Evolutionary conservation across 1,284 basidiomycete genomes (phyloP).

Genomic region (Tremellales sp.): DNA sequence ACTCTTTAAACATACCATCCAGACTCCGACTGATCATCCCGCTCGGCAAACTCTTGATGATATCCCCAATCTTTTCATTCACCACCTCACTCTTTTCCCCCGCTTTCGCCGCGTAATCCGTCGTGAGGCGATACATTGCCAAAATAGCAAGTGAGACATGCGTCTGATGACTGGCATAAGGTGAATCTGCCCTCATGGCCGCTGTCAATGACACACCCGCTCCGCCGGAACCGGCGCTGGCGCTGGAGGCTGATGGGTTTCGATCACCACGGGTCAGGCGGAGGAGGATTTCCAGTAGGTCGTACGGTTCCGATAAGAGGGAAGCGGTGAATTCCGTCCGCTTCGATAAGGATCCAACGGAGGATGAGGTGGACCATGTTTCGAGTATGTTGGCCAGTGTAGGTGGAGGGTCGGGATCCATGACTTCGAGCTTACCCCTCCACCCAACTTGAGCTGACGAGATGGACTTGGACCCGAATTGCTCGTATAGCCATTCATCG

Average conservation of each 20-base stretch:
- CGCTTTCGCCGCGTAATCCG: slow-evolving; percentile 72
- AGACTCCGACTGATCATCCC: slow-evolving; percentile 81
- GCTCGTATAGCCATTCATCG: slow-evolving; percentile 81
- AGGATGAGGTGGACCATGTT: slow-evolving; percentile 76
- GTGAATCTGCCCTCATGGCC: slow-evolving; percentile 66
- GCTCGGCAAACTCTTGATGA: slow-evolving; percentile 77
- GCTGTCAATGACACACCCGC: slow-evolving; percentile 47
- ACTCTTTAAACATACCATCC: slow-evolving; percentile 89
- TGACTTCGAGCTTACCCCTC: slow-evolving; percentile 86
- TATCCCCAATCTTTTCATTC: slow-evolving; percentile 76
- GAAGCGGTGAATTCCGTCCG: slow-evolving; percentile 81
- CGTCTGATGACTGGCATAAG: slow-evolving; percentile 81
- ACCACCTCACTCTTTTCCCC: slow-evolving; percentile 64
- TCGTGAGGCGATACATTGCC: slow-evolving; percentile 77
- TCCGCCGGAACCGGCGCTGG: slow-evolving; percentile 21
- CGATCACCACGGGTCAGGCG: slow-evolving; percentile 83
- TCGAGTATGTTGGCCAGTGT: slow-evolving; percentile 86
- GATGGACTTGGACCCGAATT: slow-evolving; percentile 62
- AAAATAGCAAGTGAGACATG: slow-evolving; percentile 87
- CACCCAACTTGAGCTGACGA: slow-evolving; percentile 71
- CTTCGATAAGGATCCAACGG: slow-evolving; percentile 66
- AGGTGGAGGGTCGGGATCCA: slow-evolving; percentile 90
- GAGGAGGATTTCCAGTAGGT: slow-evolving; percentile 85
- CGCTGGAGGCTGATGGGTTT: slow-evolving; percentile 62
- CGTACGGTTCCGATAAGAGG: slow-evolving; percentile 69